Base-by-base conservation (phyloP, 2,329 filamentous ascomycete species). In the Colletotrichum theobromicola region DNA sequence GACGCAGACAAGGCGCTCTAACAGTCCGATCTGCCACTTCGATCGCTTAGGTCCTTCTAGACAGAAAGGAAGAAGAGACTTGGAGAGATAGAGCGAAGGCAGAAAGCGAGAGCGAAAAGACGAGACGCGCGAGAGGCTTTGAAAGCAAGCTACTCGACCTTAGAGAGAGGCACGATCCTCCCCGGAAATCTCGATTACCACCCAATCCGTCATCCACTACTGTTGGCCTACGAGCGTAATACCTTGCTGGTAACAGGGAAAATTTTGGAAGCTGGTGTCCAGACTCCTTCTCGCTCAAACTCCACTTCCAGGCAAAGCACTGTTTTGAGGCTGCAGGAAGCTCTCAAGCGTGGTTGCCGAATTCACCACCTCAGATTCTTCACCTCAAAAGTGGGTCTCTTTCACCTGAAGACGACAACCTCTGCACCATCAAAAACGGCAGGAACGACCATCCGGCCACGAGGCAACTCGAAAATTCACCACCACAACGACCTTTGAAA, bases 11-110 rank as follows among this genome's bases (percentile, higher is more conserved):
- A 72, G 55, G 28, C 62, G 57, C 62, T 72, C 72, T 74, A 63
- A 53, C 62, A 62, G 68, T 58, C 72, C 21, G 13, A 55, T 58
- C 34, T 55, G 55, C 55, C 35, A 72, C 67, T 63, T 72, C 72
- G 68, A 67, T 72, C 68, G 68, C 50, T 74, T 66, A 32, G 42
- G 67, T 74, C 72, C 62, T 74, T 63, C 72, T 72, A 72, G 68
- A 74, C 69, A 67, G 34, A 65, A 58, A 60, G 67, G 61, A 71
- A 74, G 71, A 70, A 74, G 71, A 70, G 67, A 74, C 71, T 71
- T 71, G 28, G 55, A 55, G 71, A 66, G 42, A 50, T 21, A 50
- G 42, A 50, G 42, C 42, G 42, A 50, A 50, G 42, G 24, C 37
- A 66, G 60, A 74, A 32, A 32, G 64, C 61, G 42, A 58, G 32